Base-by-base conservation (phyloP, 2,329 filamentous ascomycete species). In the Blastomyces emzantsi region DNA sequence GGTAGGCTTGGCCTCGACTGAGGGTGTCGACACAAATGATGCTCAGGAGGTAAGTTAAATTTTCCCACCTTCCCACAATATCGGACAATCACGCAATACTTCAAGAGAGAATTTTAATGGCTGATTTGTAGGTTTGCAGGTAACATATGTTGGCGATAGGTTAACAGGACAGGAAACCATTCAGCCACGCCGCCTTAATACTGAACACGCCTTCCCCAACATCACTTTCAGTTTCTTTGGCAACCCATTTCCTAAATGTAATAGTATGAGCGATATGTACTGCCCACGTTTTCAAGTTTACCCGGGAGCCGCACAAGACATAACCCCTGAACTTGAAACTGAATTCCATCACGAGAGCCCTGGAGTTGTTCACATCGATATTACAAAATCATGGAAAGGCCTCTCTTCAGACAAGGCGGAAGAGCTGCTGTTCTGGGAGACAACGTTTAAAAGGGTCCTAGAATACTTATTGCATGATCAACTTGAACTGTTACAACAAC, bases 271-370 rank as follows among this genome's bases (percentile, higher is more conserved):
- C 1, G 65, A 67, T 52, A 51, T 67, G 28, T 66, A 61, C 60
- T 30, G 41, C 4, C 64, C 66, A n/a, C 55, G 43, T 22, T 52
- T 63, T 51, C 47, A 57, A n/a, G 5, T 2, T 0, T 64, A 64
- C 41, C 57, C 57, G 2, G 47, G 49, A n/a, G n/a, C 25, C 15
- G 17, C 33, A 49, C 41, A 30, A 7, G 25, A 30, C 1, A 1
- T 17, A 43, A 52, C 7, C 55, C 60, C 51, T 51, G 55, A 61
- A 15, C 39, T 51, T 49, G 55, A 52, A 28, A 33, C 60, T 63
- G 61, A 61, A 11, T 22, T 15, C 33, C 58, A 55, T 28, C 58
- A 71, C 70, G 68, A 72, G 70, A 63, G 70, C 63, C 62, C 63
- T 70, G 43, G 67, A 28, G 36, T 64, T 8, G 58, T 62, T n/a